Evolutionary conservation across 768 basidiomycete genomes (phyloP).

Genomic region (Lentinula guzmanii): DNA sequence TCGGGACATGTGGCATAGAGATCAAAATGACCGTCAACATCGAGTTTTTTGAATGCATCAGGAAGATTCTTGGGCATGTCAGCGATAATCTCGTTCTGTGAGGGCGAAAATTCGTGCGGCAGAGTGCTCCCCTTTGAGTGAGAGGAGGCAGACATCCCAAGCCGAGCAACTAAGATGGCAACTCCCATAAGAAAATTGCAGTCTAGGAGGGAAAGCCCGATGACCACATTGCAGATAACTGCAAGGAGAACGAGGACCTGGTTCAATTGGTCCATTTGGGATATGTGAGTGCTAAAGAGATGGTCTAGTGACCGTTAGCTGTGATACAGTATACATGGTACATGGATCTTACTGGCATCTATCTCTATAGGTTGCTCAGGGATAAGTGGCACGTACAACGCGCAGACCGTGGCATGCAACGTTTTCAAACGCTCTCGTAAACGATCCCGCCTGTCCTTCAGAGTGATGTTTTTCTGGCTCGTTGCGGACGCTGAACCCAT

Average conservation of each 20-base stretch:
- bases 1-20: not conserved
- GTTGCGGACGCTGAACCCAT: not conserved
- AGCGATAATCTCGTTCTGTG: not conserved
- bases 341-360: not conserved
- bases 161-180: not conserved
- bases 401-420: not conserved
- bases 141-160: slow-evolving; percentile 7
- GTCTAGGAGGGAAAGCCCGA: slow-evolving; percentile 8
- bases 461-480: too few species aligned
- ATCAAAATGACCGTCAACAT: not conserved
- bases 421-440: not conserved
- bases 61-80: not conserved
- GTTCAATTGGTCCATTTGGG: not conserved
- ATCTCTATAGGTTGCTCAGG: not conserved
- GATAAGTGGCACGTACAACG: not conserved
- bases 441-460: not conserved
- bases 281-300: not conserved
- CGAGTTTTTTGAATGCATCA: not conserved
- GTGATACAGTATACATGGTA: not conserved
- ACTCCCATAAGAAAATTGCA: slow-evolving; percentile 12
- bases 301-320: not conserved
- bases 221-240: slow-evolving; percentile 9
- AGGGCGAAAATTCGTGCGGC: not conserved
- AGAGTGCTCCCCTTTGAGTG: too few species aligned
- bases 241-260: slow-evolving; percentile 10